Base-by-base conservation (phyloP, 345 rosid genomes). In the Euphorbia pulcherrima region DNA sequence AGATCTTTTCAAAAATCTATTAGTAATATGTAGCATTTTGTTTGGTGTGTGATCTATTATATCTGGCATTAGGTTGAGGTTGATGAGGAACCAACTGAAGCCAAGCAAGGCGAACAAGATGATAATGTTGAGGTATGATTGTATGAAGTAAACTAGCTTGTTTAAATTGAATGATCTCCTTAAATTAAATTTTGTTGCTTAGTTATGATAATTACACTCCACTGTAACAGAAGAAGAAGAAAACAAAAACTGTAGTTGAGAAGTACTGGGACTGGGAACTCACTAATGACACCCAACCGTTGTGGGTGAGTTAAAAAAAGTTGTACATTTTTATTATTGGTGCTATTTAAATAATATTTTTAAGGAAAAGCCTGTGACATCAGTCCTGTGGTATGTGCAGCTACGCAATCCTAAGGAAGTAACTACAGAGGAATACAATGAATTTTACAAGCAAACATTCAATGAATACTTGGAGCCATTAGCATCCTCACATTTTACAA, bases 261-360 rank as follows among this genome's bases (percentile, higher is more conserved):
- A 88, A 73, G 69, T 94, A 85, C 80, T 94, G 99, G 99, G 99
- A 94, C 75, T 94, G 97, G 99, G 96, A 89, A 64, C 92, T 88
- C 24, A 77, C 87, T 3, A 94, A 94, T 75, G 99, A 94, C 86
- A 94, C 97, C 6, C 96, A 94, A 68, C 99, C 99, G 59, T 81
- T 94, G 63, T 94, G 99, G 97, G 97, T 91, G 68, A 79, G 86
- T 76, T 62, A 28, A 70, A 67, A 63, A n/a, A 63, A 69, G 44
- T 69, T 20, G 26, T 9, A 4, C 62, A 48, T n/a, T 48, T 20
- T 35, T 60, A 44, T 54, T 33, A 28, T 60, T 14, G 18, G 3
- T 47, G 68, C 24, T 59, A 51, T 33, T 52, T 28, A 6, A 37
- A 68, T 65, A 37, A 50, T 21, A 52, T 59, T 17, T 26, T 35